Evolutionary conservation across 805 yeast genomes (phyloP).

Genomic region (Candida ascalaphidarum): DNA sequence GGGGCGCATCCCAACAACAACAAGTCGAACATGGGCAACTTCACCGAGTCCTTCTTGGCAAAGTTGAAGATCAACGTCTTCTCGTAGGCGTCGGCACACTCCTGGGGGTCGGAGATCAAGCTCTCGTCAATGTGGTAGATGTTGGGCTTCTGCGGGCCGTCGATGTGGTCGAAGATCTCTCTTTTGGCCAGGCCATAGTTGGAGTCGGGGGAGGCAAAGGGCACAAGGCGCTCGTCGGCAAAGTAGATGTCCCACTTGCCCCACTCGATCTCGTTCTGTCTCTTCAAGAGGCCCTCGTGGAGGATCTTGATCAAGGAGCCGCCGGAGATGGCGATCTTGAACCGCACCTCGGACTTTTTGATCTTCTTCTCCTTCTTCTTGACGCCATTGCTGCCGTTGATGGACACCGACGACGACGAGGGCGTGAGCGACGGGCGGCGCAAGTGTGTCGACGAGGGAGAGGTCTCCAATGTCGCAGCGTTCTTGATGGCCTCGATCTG

Average conservation of each 20-base stretch:
- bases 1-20: constrained; percentile 95
- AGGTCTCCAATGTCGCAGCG: too few relatives aligned
- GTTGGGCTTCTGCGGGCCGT: constrained; percentile 49
- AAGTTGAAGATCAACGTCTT: constrained; percentile 78
- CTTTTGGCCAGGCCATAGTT: constrained; percentile 88
- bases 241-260: constrained; percentile 92
- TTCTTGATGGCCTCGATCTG: constrained; percentile 24
- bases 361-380: constrained; percentile 34
- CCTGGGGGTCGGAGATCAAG: constrained; percentile 72
- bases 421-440: constrained; percentile 4
- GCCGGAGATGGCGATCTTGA: constrained; percentile 87
- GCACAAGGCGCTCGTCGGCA: constrained; percentile 93
- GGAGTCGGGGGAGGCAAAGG: constrained; percentile 72
- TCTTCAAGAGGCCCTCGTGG: constrained; percentile 72
- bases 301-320: constrained; percentile 86
- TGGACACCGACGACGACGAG: constrained; percentile 2
- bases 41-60: constrained; percentile 94
- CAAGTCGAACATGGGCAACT: constrained; percentile 89
- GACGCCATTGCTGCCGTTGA: constrained; percentile 10
- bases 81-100: constrained; percentile 91
- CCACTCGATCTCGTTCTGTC: constrained; percentile 75
- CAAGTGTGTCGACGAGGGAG: too few relatives aligned
- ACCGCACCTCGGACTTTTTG: constrained; percentile 57
- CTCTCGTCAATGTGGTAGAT: constrained; percentile 79
- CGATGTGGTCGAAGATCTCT: constrained; percentile 65